Conservation (phyloP, 2,329 filamentous ascomycete genomes). For the Clonostachys chloroleuca region DNA sequence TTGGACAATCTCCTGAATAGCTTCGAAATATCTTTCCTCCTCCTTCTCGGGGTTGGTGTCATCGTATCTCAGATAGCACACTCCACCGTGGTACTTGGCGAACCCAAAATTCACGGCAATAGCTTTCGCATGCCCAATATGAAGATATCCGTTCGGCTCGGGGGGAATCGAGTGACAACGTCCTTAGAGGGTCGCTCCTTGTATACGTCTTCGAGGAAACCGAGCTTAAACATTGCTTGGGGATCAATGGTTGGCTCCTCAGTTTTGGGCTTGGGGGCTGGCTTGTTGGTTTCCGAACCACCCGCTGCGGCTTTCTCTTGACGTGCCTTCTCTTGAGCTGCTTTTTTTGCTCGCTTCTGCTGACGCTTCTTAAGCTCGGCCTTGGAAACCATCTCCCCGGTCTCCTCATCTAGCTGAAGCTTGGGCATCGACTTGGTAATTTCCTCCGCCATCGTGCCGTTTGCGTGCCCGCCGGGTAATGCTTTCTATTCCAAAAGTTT, state of each 20-base stretch:
- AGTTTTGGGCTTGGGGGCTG: slow-evolving; percentile 37
- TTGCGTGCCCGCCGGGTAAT: background rate
- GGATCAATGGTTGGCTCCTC: slow-evolving; percentile 42
- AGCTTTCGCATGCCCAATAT: slow-evolving; percentile 96
- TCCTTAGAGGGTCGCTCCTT: slow-evolving; percentile 58
- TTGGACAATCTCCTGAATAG: slow-evolving; percentile 79
- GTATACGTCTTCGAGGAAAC: slow-evolving; percentile 70
- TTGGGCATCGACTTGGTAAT: slow-evolving; percentile 45
- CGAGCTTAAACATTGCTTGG: slow-evolving; percentile 74
- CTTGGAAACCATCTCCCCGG: slow-evolving; percentile 62
- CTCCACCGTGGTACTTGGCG: slow-evolving; percentile 74
- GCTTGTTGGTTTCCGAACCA: slow-evolving; percentile 18
- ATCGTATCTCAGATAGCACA: slow-evolving; percentile 58
- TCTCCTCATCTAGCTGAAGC: slow-evolving; percentile 57
- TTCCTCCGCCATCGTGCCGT: slow-evolving; percentile 38
- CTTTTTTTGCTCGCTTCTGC: slow-evolving; percentile 54
- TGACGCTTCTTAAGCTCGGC: slow-evolving; percentile 56
- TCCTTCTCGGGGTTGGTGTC: slow-evolving; percentile 96
- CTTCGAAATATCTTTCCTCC: slow-evolving; percentile 82
- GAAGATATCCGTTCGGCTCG: slow-evolving; percentile 88
- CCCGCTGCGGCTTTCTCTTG: slow-evolving; percentile 76
- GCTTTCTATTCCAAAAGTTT: too few species aligned
- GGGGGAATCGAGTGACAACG: slow-evolving; percentile 74
- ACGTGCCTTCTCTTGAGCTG: slow-evolving; percentile 63
- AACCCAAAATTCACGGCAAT: slow-evolving; percentile 97